Base-by-base conservation (phyloP, 192 early-diverging fungal species). In the Podila horticola region DNA sequence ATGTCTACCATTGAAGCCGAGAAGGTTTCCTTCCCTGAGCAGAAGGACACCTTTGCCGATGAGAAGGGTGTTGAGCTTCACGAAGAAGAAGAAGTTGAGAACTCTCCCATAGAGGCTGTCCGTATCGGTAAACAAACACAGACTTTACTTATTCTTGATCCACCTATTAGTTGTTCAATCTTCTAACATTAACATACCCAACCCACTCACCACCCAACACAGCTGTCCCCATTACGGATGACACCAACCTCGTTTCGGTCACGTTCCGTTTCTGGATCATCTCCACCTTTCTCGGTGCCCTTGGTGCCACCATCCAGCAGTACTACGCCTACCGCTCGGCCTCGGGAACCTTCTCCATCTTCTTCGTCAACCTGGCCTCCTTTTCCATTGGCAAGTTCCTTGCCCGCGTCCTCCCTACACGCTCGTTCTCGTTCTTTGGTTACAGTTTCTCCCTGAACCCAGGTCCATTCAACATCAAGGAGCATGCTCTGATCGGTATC, bases 401-500 rank as follows among this genome's bases (percentile, higher is more conserved):
- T 66, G 83, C 69, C 5, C 62, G 60, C 0, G 13, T n/a, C 38
- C 51, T 75, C 2, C 74, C 74, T 6, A 62, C n/a, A 5, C 34
- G 12, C 55, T 41, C 45, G 29, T 0, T 65, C 71, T 58, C 34
- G 4, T 0, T 75, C 51, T 64, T 59, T n/a, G 61, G 67, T 1
- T 33, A 69, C n/a, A 22, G 11, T 2, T 13, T 75, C 41, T 69
- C 74, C 3, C 62, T 75, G 19, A 75, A 75, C 67, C 67, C 74
- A 1, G 74, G 83, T 5, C 83, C 77, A 11, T 93, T 93, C 73
- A 88, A 87, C 49, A 81, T 92, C 66, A 93, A 93, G 55, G 92
- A 93, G 70, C 92, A 92, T 36, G 88, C 86, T 50, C 61, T 92
- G n/a, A 91, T 92, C 49, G 79, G 75, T 24, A 75, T 90, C 33